phyloP scores from a whole-genome alignment of 164 flowering plant species.

The Chimonanthus salicifolius region DNA sequence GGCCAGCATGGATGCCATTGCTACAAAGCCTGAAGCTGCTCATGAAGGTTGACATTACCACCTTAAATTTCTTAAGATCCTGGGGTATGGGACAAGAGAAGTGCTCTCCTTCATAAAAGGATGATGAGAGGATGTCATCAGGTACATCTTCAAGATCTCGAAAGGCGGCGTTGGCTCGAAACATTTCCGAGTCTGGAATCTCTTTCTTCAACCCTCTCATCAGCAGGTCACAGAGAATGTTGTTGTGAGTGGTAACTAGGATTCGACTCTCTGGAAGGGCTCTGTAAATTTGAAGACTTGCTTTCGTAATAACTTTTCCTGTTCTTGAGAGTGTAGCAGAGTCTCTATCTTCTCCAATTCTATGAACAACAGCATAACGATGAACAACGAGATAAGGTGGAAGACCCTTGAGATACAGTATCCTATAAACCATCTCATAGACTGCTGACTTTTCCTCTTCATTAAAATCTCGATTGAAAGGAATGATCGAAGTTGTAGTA shows the following conservation, averaged over 20 bases:
- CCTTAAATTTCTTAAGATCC: conserved; percentile 22
- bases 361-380: conserved; percentile 12
- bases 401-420: conserved; percentile 16
- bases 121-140: conserved; percentile 25
- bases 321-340: conserved; percentile 12
- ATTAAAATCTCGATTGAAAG: conserved; percentile 1
- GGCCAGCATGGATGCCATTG: conserved; percentile 35
- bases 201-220: conserved; percentile 22
- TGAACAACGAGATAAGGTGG: conserved; percentile 30
- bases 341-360: neutral
- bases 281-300: conserved; percentile 19
- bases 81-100: conserved; percentile 36
- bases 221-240: conserved; percentile 31
- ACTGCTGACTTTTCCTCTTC: conserved; percentile 11
- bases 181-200: conserved; percentile 27
- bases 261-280: conserved; percentile 11
- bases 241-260: conserved; percentile 32
- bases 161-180: conserved; percentile 47
- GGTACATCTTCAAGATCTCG: conserved; percentile 37
- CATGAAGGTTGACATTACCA: conserved; percentile 34
- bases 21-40: conserved; percentile 33
- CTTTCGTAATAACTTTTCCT: conserved; percentile 20
- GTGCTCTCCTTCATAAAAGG: conserved; percentile 26
- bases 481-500: neutral
- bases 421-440: conserved; percentile 18